Evolutionary conservation across 495 filamentous ascomycete species (phyloP), one percentile per base, ranked within the genome.

Genomic region (Daldinia concentrica): DNA sequence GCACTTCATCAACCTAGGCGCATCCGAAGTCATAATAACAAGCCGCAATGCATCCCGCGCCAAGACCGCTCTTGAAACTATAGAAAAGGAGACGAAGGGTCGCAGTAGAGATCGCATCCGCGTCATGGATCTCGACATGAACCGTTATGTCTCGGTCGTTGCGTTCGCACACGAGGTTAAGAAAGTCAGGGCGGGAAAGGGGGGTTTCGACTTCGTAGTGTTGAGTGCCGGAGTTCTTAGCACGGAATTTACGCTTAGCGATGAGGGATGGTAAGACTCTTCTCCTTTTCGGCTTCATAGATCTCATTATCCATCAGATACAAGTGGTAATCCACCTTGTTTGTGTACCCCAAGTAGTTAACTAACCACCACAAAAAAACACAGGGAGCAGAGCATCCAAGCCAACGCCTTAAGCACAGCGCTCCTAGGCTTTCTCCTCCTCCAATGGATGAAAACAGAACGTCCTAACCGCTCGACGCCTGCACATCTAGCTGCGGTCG

Each of bases 331-430:
- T 34, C 8, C 9, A 11, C 9, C 32, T 45, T 45, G 11, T 45
- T 0, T 19, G 3, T 19, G 0, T 45, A 17, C 41, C 6, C 41
- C 6, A 5, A 4, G 4, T 4, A 17, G 41, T 15, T 19, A n/a
- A 14, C 29, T 67, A 43, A 45, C 22, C 15, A 15, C 19, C 1
- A 29, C 36, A 1, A 32, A 37, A 58, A 50, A 17, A 15, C 14
- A 19, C 43, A 75, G 72, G 73, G 75, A 73, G 11, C 60, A 73
- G 12, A 75, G 67, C 45, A 79, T 89, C 41, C 85, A 85, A 0
- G 84, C 88, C 29, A 90, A 90, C 59, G 81, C 86, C 14, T 75
- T 88, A 67, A 80, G 75, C 30, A 86, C 80, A 0, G 67, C 84
- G 12, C 77, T 88, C 0, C 76, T 88, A 0, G 82, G 70, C 43